phyloP scores from a whole-genome alignment of 495 filamentous ascomycete species.

The Rostrohypoxylon terebratum region DNA sequence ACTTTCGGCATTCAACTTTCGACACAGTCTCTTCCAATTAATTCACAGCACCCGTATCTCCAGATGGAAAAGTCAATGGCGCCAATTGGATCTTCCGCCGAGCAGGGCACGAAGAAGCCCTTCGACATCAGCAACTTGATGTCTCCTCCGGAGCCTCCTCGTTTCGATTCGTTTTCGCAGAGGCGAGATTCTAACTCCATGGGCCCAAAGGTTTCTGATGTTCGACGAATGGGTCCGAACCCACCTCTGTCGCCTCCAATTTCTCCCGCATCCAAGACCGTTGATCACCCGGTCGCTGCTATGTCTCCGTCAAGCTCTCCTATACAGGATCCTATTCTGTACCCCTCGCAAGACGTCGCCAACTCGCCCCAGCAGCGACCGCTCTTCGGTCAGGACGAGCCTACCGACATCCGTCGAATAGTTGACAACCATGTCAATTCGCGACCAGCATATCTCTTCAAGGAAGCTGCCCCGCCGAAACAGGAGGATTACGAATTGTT shows the following conservation, averaged over 20 bases:
- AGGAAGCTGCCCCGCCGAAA: conserved; percentile 68
- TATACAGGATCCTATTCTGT: conserved; percentile 59
- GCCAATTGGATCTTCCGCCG: conserved; percentile 20
- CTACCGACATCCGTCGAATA: conserved; percentile 62
- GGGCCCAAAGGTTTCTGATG: conserved; percentile 49
- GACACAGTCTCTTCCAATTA: conserved; percentile 13
- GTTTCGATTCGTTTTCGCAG: conserved; percentile 69
- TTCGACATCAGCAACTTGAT: conserved; percentile 70
- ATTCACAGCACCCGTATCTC: conserved; percentile 4
- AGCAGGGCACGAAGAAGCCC: conserved; percentile 47
- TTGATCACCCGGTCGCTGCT: conserved; percentile 41
- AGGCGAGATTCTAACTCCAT: conserved; percentile 37
- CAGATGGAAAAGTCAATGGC: conserved; percentile 36
- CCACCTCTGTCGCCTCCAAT: conserved; percentile 77
- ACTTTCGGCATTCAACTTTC: conserved; percentile 24
- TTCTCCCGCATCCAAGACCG: conserved; percentile 68
- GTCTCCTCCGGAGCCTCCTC: conserved; percentile 77
- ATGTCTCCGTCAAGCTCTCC: conserved; percentile 31
- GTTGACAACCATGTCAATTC: conserved; percentile 75
- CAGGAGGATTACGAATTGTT: conserved; percentile 76
- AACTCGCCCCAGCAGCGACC: conserved; percentile 63
- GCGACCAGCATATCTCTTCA: conserved; percentile 67
- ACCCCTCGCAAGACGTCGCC: conserved; percentile 63
- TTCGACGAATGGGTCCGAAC: conserved; percentile 58
- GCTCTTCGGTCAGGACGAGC: conserved; percentile 51